Evolutionary conservation across 2,329 filamentous ascomycete genomes (phyloP).

Genomic region (Fusarium burgessii): DNA sequence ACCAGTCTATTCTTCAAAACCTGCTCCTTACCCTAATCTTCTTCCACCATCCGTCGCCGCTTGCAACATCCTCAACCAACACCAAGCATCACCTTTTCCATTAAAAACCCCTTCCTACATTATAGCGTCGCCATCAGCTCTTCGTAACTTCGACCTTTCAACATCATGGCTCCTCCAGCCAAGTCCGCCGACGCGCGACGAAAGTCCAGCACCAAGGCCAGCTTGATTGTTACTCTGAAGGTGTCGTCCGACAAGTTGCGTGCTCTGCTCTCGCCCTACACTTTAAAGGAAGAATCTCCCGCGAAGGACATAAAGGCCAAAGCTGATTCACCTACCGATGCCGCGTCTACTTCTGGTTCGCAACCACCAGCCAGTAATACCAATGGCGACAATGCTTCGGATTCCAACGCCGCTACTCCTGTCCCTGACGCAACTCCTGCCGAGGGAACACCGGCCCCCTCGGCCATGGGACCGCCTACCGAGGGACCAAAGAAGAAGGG

Average conservation of each 20-base stretch:
- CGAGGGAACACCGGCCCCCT: conserved; percentile 65
- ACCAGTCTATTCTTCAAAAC: conserved; percentile 43
- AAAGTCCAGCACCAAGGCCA: conserved; percentile 54
- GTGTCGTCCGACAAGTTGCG: conserved; percentile 64
- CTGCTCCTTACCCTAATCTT: conserved; percentile 30
- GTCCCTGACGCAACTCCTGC: conserved; percentile 62
- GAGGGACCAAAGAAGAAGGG: conserved; percentile 81
- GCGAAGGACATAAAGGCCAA: conserved; percentile 53
- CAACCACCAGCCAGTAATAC: conserved; percentile 53
- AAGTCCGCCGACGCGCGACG: conserved; percentile 53
- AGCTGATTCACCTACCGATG: conserved; percentile 60
- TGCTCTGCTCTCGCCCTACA: conserved; percentile 60
- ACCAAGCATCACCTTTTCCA: neutral
- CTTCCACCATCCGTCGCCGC: conserved; percentile 21
- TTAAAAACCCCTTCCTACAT: conserved; percentile 13
- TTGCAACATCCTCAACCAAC: conserved; percentile 20
- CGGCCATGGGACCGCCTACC: conserved; percentile 69
- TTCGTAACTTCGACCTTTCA: conserved; percentile 21
- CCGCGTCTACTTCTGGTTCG: conserved; percentile 52
- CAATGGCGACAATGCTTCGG: conserved; percentile 67
- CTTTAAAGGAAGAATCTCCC: conserved; percentile 59
- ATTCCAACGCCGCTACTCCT: conserved; percentile 71
- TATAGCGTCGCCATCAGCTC: conserved; percentile 27
- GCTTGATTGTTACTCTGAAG: conserved; percentile 64
- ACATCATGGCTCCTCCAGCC: conserved; percentile 51